Evolutionary conservation across 2,329 filamentous ascomycete species (phyloP).

Genomic region (Allantophomopsis cytisporea): DNA sequence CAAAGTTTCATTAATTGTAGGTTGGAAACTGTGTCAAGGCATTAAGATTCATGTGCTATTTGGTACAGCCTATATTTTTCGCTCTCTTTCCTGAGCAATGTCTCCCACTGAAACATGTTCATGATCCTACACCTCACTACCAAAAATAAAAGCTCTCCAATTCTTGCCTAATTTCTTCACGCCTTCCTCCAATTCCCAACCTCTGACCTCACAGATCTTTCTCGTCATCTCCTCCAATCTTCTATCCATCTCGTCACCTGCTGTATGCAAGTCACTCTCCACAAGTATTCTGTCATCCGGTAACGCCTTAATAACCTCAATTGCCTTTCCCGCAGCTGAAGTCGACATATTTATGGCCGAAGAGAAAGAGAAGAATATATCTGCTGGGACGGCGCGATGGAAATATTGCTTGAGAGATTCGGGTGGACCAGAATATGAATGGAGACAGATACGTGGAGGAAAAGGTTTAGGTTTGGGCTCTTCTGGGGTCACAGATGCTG

Average conservation of each 20-base stretch:
- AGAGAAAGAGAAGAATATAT: constrained; percentile 84
- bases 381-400: constrained; percentile 55
- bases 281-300: constrained; percentile 71
- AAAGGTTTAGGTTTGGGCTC: constrained; percentile 44
- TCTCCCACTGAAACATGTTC: too few species aligned
- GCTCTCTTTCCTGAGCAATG: too few species aligned
- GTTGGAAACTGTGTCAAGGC: too few species aligned
- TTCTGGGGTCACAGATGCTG: constrained; percentile 8
- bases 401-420: constrained; percentile 70
- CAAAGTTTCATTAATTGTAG: too few species aligned
- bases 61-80: too few species aligned
- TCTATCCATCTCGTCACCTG: constrained; percentile 69
- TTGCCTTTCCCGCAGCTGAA: constrained; percentile 27
- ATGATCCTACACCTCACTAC: too few species aligned
- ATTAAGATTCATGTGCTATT: too few species aligned
- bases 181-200: constrained; percentile 64
- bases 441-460: constrained; percentile 81
- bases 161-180: constrained; percentile 56
- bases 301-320: constrained; percentile 53
- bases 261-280: constrained; percentile 81
- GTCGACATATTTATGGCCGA: constrained; percentile 64
- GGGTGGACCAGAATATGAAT: constrained; percentile 75
- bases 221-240: constrained; percentile 62
- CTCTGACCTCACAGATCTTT: constrained; percentile 65
- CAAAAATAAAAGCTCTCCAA: constrained; percentile 53